phyloP scores from a whole-genome alignment of 345 rosid genomes.

The Streptanthus diversifolius region DNA sequence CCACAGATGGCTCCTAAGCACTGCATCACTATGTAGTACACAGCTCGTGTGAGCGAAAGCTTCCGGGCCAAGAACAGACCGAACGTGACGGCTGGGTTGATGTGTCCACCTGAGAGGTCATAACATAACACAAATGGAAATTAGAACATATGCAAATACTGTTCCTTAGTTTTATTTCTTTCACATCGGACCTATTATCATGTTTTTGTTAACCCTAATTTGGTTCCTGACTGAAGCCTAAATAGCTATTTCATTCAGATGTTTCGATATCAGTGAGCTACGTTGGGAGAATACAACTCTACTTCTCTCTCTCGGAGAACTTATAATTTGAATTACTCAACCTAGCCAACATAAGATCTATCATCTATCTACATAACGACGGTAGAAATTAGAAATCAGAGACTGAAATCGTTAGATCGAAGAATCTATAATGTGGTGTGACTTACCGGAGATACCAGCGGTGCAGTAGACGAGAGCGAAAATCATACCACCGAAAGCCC shows the following conservation, averaged over 20 bases:
- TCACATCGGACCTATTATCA: not conserved
- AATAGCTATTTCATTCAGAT: not conserved
- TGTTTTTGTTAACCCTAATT: not conserved
- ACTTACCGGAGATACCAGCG: constrained; percentile 46
- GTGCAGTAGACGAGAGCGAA: constrained; percentile 50
- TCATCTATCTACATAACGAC: constrained; percentile 14
- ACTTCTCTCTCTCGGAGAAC: not conserved
- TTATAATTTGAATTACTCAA: not conserved
- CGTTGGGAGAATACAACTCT: not conserved
- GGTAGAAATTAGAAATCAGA: not conserved
- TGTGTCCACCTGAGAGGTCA: constrained; percentile 41
- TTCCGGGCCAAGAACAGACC: constrained; percentile 39
- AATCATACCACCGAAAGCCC: constrained; percentile 55
- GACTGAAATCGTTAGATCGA: not conserved
- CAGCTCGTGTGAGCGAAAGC: constrained; percentile 39
- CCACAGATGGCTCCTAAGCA: constrained; percentile 48
- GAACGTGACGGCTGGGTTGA: constrained; percentile 43
- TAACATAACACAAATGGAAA: constrained; percentile 4
- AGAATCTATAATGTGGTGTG: not conserved
- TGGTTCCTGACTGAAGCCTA: not conserved
- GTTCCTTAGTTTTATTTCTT: not conserved
- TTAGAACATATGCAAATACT: not conserved
- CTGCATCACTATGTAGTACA: constrained; percentile 45
- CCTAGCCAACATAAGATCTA: not conserved
- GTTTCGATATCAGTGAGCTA: not conserved